These are phyloP conservation scores for Colletotrichum coccodes DNA, from an alignment of 2,329 filamentous ascomycete species.

Conservation along the genomic window DNA sequence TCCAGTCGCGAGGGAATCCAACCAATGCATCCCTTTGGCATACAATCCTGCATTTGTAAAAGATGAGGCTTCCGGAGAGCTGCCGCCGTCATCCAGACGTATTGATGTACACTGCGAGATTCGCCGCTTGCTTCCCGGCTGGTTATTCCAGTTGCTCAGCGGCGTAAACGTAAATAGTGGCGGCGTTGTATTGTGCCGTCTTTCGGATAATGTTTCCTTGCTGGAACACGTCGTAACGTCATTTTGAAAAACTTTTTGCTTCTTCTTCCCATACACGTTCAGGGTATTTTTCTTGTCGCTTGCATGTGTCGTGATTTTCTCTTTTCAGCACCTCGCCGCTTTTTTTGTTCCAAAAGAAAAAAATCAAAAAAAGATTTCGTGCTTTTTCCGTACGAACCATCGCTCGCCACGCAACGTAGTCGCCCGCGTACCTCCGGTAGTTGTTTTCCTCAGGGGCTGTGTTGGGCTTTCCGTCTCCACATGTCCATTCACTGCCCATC, in stretches of 20 bases:
- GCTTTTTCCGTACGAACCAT: neutral
- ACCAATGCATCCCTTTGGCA: neutral
- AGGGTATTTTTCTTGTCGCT: conserved; percentile 19
- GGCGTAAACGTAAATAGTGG: conserved; percentile 17
- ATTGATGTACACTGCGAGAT: conserved; percentile 8
- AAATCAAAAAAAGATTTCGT: no score
- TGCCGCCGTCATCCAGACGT: neutral
- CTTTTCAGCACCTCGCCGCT: neutral
- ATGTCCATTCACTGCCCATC: neutral
- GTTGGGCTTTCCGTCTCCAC: no score
- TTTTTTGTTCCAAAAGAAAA: neutral
- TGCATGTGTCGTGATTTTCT: neutral
- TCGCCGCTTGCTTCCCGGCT: neutral
- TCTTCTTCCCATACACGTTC: neutral
- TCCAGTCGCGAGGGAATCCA: neutral
- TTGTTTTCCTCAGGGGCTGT: neutral
- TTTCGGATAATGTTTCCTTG: neutral
- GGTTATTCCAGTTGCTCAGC: neutral
- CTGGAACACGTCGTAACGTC: conserved; percentile 18
- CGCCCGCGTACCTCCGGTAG: neutral
- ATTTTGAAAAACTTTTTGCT: conserved; percentile 23
- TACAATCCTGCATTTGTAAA: neutral
- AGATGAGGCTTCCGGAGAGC: neutral
- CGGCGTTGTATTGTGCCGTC: neutral
- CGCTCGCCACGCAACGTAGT: neutral